Evolutionary conservation across 2,329 filamentous ascomycete genomes (phyloP), one percentile per base, ranked within the genome.

Genomic region (Cercospora berteroae): DNA sequence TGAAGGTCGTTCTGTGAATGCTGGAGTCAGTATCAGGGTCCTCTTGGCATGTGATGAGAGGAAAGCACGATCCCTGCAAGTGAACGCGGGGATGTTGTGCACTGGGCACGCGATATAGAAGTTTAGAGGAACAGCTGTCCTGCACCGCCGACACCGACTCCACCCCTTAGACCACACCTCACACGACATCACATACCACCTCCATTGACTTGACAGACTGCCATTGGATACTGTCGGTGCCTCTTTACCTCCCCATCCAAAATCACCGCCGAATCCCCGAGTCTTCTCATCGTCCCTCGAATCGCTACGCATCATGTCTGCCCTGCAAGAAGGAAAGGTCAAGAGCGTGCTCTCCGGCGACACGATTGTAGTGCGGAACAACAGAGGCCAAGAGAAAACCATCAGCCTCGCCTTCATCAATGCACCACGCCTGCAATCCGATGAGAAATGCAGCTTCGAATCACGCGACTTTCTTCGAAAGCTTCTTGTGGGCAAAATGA

Each of bases 271-370:
- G 10, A 57, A 44, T 42, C 39, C 36, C 27, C 60, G 44, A 56
- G 29, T 63, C 55, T 36, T n/a, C 62, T 7, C 25, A 18, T 25
- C 63, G 10, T 23, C 20, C 10, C 27, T 64, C 56, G 56, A 59
- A 65, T 50, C 55, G 18, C 23, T 27, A 12, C 63, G 36, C 63
- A 55, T 42, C 50, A 77, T 77, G 75, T 71, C 70, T 13, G 68
- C 73, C 36, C 67, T 87, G 75, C 80, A 88, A 79, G 88, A 86
- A 83, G 85, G 89, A 78, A 91, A 89, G 76, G 94, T 98, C 81
- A 99, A 99, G 86, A 92, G 90, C 79, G 92, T 97, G 74, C 84
- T 96, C 77, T 97, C 94, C 77, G 95, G 95, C 76, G 95, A 98
- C 84, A 97, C 94, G 29, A 82, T 98, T 74, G 84, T 98, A 71